Base-by-base conservation (phyloP, 2,329 filamentous ascomycete genomes). In the Penicillium thymicola region DNA sequence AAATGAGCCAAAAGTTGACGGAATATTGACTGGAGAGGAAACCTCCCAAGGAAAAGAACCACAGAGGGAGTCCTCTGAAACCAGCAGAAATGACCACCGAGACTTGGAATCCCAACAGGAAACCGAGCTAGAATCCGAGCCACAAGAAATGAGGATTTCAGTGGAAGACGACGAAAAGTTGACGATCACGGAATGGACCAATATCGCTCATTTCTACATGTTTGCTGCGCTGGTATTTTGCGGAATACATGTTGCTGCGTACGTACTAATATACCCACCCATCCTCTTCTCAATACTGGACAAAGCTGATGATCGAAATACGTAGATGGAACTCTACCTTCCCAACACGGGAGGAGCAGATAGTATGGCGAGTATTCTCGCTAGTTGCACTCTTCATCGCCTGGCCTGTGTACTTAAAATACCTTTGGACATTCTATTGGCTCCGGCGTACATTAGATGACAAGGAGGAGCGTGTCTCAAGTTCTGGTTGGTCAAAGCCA, bases 201-300 rank as follows among this genome's bases (percentile, higher is more conserved):
- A 34, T 5, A 13, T 51, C n/a, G 4, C 47, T 11, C 23, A 45
- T 41, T 36, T 55, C 40, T 55, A 51, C 16, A 51, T 56, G 27
- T 46, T 46, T n/a, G 28, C 28, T 25, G 40, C 36, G 6, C 14
- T 58, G n/a, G 14, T 21, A 5, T 54, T 54, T 49, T 38, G 37
- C 28, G 57, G 25, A n/a, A 53, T 57, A 30, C 51, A 57, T 52
- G 44, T 61, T 30, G 59, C 51, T 10, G 54, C 51, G 54, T 61
- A 57, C 34, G 54, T 54, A 23, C 28, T 32, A 44, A 13, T 10
- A 42, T 28, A 11, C 8, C 41, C n/a, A 16, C 32, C 5, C 1
- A 21, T 9, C 5, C 14, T 28, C 45, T 7, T 32, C 28, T 27
- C 13, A 25, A 36, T 16, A 18, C 30, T 34, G 4, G 43, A 16